Evolutionary conservation across 345 rosid genomes (phyloP), one percentile per base, ranked within the genome.

Genomic region (Rhodamnia rubescens): DNA sequence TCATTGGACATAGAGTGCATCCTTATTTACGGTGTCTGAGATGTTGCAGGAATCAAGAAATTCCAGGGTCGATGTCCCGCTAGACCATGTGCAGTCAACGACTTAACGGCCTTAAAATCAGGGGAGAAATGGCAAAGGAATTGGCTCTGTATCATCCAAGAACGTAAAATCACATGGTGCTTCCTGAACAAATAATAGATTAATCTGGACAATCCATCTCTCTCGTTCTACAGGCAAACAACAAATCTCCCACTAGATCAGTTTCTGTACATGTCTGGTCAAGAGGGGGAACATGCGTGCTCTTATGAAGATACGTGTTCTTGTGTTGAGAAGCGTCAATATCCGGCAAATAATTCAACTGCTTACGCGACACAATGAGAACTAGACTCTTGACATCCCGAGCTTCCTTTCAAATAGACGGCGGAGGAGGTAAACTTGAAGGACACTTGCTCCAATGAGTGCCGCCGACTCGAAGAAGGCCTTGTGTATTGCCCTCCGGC

Each of bases 401-500:
- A 89, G 91, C 92, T 94, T 94, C 55, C 93, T 89, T 50, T 95
- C 96, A 83, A 93, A 94, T 52, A 94, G 88, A 83, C 90, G 94
- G 3, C 91, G 93, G 26, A 93, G 94, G 53, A 95, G 95, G 92
- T 92, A 91, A 82, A 93, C 94, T 90, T 95, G 98, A 47, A 92
- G 91, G 78, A 91, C 83, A 47, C 94, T 92, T 10, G 91, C 95
- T 49, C 92, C 92, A 5, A 94, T 64, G 2, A 94, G 93, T 22
- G 95, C 96, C 36, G 90, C 87, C 8, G 98, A 94, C 88, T 94
- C 96, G 14, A 87, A 90, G 20, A 92, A 54, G 58, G 96, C 98
- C 90, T 93, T 94, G 85, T 94, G 92, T 50, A 93, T 74, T 36
- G 98, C 93, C 89, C 94, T 92, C 26, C 58, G 58, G 74, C 93